Percentiles rank a stretch among this genome's conserved stretches.
Evolutionary conservation across 306 rosid species (phyloP).

Genomic region (Corylus heterophylla): DNA sequence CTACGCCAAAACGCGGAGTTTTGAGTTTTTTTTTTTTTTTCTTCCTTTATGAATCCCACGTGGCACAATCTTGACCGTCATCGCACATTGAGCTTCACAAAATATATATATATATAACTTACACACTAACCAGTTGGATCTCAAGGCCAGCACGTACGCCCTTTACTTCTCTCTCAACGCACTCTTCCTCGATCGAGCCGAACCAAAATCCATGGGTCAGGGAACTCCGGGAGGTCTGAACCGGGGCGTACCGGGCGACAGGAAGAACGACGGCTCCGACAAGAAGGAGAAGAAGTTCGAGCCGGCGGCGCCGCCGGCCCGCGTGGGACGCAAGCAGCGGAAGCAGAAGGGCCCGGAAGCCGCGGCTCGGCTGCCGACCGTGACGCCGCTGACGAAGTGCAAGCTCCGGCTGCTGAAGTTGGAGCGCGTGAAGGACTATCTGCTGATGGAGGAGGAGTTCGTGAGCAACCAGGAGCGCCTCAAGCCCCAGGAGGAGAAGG

Average conservation of each 20-base stretch:
- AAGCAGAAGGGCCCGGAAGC: slow-evolving; percentile 95
- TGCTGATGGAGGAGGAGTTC: slow-evolving; percentile 95
- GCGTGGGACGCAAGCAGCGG: slow-evolving; percentile 91
- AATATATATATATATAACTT: no score
- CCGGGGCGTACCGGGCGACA: slow-evolving; percentile 81
- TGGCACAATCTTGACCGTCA: not conserved
- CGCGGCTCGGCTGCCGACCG: slow-evolving; percentile 78
- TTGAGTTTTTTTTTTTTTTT: not conserved
- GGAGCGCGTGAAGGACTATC: slow-evolving; percentile 86
- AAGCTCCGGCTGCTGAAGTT: slow-evolving; percentile 79
- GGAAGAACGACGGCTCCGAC: slow-evolving; percentile 70
- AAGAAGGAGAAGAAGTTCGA: slow-evolving; percentile 95
- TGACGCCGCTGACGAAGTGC: slow-evolving; percentile 85
- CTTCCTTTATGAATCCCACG: not conserved
- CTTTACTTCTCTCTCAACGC: not conserved
- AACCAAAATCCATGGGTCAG: slow-evolving; percentile 61
- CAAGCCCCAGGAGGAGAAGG: slow-evolving; percentile 96
- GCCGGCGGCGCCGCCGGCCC: slow-evolving; percentile 89
- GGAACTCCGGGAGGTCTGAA: slow-evolving; percentile 93
- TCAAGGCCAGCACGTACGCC: no score
- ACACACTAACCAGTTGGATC: no score
- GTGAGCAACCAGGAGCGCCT: slow-evolving; percentile 92
- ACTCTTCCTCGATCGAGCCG: not conserved
- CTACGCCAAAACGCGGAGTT: not conserved
- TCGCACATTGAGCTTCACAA: no score